These are phyloP conservation scores for Helotiales sp. DNA, from an alignment of 2,329 filamentous ascomycete genomes.

Conservation along the genomic window DNA sequence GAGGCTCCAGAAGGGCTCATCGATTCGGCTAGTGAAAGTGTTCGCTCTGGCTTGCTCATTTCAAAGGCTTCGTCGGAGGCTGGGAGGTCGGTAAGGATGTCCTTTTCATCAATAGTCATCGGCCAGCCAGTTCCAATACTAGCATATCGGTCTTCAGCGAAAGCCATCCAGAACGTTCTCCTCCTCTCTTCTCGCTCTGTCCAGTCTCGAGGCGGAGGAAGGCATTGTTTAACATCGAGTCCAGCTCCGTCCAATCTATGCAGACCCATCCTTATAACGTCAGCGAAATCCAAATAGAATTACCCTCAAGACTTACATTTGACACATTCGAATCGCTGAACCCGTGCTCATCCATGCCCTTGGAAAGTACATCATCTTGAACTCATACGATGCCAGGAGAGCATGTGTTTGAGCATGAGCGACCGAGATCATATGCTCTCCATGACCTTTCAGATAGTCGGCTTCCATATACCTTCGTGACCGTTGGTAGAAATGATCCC, in stretches of 20 bases:
- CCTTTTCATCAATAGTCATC: slow-evolving; percentile 87
- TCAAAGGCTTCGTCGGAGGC: slow-evolving; percentile 82
- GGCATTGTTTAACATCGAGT: slow-evolving; percentile 88
- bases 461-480: slow-evolving; percentile 87
- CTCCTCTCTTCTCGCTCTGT: slow-evolving; percentile 89
- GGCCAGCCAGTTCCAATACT: slow-evolving; percentile 98
- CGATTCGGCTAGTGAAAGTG: slow-evolving; percentile 67
- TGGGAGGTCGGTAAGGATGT: slow-evolving; percentile 86
- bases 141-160: slow-evolving; percentile 86
- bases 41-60: slow-evolving; percentile 72
- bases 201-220: slow-evolving; percentile 87
- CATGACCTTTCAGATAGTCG: slow-evolving; percentile 90
- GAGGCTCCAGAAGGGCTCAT: slow-evolving; percentile 71
- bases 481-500: slow-evolving; percentile 86
- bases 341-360: slow-evolving; percentile 93
- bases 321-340: slow-evolving; percentile 72
- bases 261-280: slow-evolving; percentile 78
- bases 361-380: slow-evolving; percentile 97
- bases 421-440: slow-evolving; percentile 83
- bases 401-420: slow-evolving; percentile 85
- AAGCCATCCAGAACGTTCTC: slow-evolving; percentile 93
- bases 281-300: slow-evolving; percentile 36
- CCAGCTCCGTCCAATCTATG: slow-evolving; percentile 82
- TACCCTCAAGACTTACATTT: slow-evolving; percentile 65
- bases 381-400: slow-evolving; percentile 81